Evolutionary conservation across 163 green algal species (phyloP), one percentile per base, ranked within the genome.

Genomic region (Prototheca wickerhamii): DNA sequence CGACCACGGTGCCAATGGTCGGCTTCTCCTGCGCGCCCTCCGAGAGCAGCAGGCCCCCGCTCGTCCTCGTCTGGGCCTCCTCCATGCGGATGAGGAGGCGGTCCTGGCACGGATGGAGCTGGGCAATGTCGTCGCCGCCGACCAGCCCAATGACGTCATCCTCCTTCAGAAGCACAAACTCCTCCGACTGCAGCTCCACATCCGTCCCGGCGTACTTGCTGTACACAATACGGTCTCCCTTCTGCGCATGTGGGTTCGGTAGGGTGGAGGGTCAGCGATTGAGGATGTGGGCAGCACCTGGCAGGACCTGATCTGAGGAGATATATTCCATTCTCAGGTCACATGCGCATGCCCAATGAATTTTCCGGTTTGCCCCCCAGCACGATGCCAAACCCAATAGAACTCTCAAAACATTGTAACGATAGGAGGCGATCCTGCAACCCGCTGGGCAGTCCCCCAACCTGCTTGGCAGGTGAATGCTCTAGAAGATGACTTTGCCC

Each of bases 161-260:
- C 70, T 93, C 87, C 76, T 96, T 96, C 23, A 98, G 81, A 56
- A 98, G 72, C 28, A 97, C 80, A 61, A 91, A 82, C 54, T 86
- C 75, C 2, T 70, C 71, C 49, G 78, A 84, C 7, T 72, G 57
- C 33, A 95, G 15, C 33, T 87, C 76, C 26, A 96, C 49, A 58
- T 95, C 85, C n/a, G 90, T 97, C 59, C 92, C 92, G 12, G 92
- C 91, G 59, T 88, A 98, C 80, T 96, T 95, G 33, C 80, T 90
- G 81, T 97, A 98, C 29, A 97, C 78, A n/a, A 98, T 85, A 25
- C 79, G 81, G 72, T 95, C 91, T 21, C 89, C 88, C 17, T 64
- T 63, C 87, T 96, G 79, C 60, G 65, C 5, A 17, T 5, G 46
- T 10, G 15, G 20, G 46, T n/a, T n/a, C n/a, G n/a, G n/a, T n/a